These are phyloP conservation scores for Auxenochlorella protothecoides DNA, from an alignment of 139 green algal species.

Conservation along the genomic window DNA sequence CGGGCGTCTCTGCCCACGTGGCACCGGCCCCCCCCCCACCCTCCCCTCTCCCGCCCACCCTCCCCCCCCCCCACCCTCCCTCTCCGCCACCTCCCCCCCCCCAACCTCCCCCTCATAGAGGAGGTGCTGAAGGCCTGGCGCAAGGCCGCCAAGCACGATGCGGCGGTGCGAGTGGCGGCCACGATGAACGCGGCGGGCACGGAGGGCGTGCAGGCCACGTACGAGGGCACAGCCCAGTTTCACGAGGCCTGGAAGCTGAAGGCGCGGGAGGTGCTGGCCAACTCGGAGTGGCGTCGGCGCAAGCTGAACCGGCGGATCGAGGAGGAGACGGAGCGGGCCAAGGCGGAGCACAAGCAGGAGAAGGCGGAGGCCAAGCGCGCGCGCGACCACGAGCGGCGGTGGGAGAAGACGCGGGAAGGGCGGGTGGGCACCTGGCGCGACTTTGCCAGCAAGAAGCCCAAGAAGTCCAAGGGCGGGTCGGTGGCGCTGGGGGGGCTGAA, in stretches of 20 bases:
- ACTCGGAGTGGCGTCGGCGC: constrained; percentile 56
- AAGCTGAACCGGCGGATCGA: constrained; percentile 69
- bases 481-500: constrained; percentile 36
- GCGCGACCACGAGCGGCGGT: constrained; percentile 60
- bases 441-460: constrained; percentile 51
- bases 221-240: constrained; percentile 68
- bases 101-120: constrained; percentile 33
- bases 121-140: constrained; percentile 63
- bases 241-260: constrained; percentile 74
- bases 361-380: constrained; percentile 54
- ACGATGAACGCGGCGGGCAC: constrained; percentile 53
- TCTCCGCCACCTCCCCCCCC: neutral
- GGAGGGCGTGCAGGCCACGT: constrained; percentile 63
- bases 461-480: constrained; percentile 28
- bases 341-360: constrained; percentile 39
- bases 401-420: constrained; percentile 68
- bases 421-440: constrained; percentile 69
- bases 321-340: constrained; percentile 52
- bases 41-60: neutral
- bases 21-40: neutral
- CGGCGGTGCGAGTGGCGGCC: constrained; percentile 50
- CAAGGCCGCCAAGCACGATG: constrained; percentile 81
- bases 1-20: too few relatives aligned
- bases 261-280: constrained; percentile 68
- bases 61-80: neutral